These are phyloP conservation scores for Cenchrus americanus DNA, from an alignment of 176 grass and related monocot genomes.

Conservation along the genomic window DNA sequence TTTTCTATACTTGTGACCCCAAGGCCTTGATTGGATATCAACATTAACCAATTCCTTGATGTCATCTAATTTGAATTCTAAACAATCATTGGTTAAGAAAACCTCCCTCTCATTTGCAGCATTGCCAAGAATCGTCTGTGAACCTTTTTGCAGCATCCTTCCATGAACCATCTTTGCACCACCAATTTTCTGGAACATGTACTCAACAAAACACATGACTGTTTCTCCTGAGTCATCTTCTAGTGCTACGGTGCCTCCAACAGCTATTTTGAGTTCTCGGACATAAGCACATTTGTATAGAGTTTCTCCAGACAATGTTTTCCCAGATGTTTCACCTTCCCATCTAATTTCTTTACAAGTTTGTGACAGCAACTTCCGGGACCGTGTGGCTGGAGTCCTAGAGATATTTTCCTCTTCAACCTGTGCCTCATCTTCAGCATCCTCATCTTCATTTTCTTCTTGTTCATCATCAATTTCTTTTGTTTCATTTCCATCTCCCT, in stretches of 20 bases:
- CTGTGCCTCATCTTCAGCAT: conserved; percentile 63
- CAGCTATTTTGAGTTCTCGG: conserved; percentile 57
- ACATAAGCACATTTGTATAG: conserved; percentile 62
- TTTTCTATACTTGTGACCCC: conserved; percentile 92
- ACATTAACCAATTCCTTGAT: conserved; percentile 77
- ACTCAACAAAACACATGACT: conserved; percentile 81
- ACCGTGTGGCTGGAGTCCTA: conserved; percentile 42
- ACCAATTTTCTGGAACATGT: conserved; percentile 82
- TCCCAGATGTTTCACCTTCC: conserved; percentile 59
- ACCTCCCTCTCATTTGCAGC: conserved; percentile 93
- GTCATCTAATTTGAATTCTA: conserved; percentile 83
- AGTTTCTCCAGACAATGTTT: conserved; percentile 66
- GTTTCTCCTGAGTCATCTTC: conserved; percentile 78
- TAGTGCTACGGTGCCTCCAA: conserved; percentile 56
- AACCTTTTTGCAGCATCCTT: conserved; percentile 73
- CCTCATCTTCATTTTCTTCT: conserved; percentile 77
- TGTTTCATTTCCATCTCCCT: conserved; percentile 57
- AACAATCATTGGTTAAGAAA: conserved; percentile 87
- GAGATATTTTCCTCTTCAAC: conserved; percentile 46
- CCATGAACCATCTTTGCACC: conserved; percentile 87
- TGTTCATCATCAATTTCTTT: conserved; percentile 79
- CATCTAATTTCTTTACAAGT: conserved; percentile 66
- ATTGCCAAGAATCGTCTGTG: conserved; percentile 90
- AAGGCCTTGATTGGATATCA: conserved; percentile 72
- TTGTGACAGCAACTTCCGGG: conserved; percentile 57